Evolutionary conservation across 345 rosid genomes (phyloP).

Genomic region (Populus ilicifolia): DNA sequence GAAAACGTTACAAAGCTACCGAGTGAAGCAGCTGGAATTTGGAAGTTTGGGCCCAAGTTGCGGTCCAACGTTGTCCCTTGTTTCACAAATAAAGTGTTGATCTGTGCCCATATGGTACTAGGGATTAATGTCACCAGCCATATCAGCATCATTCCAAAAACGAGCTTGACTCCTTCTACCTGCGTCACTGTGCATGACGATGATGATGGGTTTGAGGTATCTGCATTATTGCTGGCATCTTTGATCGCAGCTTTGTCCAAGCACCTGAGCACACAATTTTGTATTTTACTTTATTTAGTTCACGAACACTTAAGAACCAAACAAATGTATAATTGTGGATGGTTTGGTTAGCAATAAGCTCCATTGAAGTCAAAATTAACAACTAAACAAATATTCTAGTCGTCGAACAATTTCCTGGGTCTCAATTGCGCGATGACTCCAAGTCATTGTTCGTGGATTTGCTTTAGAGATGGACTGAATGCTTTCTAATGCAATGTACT

Average conservation of each 20-base stretch:
- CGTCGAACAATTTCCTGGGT: too few relatives aligned
- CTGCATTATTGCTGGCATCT: constrained; percentile 17
- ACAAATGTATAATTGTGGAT: too few relatives aligned
- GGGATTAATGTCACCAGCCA: constrained; percentile 83
- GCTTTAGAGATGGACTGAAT: too few relatives aligned
- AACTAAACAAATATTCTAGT: too few relatives aligned
- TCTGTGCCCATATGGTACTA: constrained; percentile 83
- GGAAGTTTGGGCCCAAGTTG: constrained; percentile 47
- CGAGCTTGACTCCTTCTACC: constrained; percentile 76
- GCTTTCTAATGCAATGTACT: not conserved
- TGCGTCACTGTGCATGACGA: constrained; percentile 72
- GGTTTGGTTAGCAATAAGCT: too few relatives aligned
- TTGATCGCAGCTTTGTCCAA: constrained; percentile 85
- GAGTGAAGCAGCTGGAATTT: constrained; percentile 78
- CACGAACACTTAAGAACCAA: too few relatives aligned
- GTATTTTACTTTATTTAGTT: too few relatives aligned
- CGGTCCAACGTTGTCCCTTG: constrained; percentile 87
- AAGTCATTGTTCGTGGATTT: too few relatives aligned
- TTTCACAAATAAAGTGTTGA: constrained; percentile 85
- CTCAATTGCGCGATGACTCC: too few relatives aligned
- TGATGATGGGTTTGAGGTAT: constrained; percentile 30
- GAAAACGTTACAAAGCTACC: constrained; percentile 80
- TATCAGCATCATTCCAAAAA: constrained; percentile 60
- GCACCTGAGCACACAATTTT: constrained; percentile 39
- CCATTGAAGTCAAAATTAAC: too few relatives aligned